Evolutionary conservation across 2,329 filamentous ascomycete species (phyloP), one percentile per base, ranked within the genome.

Genomic region (Metarhizium brunneum): DNA sequence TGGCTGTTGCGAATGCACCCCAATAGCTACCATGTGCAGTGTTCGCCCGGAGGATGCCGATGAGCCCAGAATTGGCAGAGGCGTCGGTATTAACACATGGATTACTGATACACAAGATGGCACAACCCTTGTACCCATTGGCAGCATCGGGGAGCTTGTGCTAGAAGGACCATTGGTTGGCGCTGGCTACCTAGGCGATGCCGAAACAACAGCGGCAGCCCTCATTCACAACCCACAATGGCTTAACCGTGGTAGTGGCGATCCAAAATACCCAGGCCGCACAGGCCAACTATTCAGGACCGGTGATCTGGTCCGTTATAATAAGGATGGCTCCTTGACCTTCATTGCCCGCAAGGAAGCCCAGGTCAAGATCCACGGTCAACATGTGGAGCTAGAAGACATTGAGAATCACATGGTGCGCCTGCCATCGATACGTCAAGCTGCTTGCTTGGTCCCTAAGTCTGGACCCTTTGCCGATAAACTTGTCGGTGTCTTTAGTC

Each of bases 301-400:
- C 6, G 62, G 62, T 3, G 63, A 64, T 47, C 55, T 64, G 2
- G 51, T 61, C 43, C 40, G 53, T 58, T 69, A 70, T 47, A 61
- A 68, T 48, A 47, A 54, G 0, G 68, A 76, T 57, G 72, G 72
- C 18, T 60, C 59, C 10, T 62, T 78, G 25, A 59, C 66, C 2
- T 76, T 71, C 54, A 61, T 78, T 52, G 77, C 78, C 50, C 70
- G 80, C 45, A 79, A 78, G 59, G 80, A 83, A 61, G 71, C 71
- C 1, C 80, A 83, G 63, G 72, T 83, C 50, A 84, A 83, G 63
- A 64, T 83, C 16, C 72, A 75, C 32, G 83, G 83, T 47, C 81
- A 74, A 54, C 65, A 79, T 53, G 69, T 80, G 54, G 83, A 78
- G 65, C 67, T 78, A 11, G 58, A 52, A 18, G 62, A 61, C 16